Evolutionary conservation across 371 early-diverging fungal genomes (phyloP), one percentile per base, ranked within the genome.

Genomic region (Mucor circinelloides): DNA sequence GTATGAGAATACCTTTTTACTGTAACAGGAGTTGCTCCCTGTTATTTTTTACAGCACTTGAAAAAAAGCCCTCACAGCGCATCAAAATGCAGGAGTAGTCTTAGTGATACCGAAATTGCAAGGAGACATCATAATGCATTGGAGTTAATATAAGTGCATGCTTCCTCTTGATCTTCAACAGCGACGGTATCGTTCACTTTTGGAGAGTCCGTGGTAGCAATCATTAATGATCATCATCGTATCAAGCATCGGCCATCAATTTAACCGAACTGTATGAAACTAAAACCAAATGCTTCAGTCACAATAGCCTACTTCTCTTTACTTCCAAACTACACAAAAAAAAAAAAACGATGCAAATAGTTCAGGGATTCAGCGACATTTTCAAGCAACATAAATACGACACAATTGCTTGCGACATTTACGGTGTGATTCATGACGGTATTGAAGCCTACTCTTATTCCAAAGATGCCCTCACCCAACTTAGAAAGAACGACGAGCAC

Each of bases 371-470:
- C 25, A 34, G 50, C 6, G 64, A 74, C 27, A 63, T 74, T 0
- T 21, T 74, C 12, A 19, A 44, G 48, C 13, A 64, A 48, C 23
- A 9, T 6, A 40, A 68, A 46, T 82, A 82, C 58, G 67, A 71
- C 40, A 80, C 74, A 8, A 58, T 83, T 38, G 83, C 80, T n/a
- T 74, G 71, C 48, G 83, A 83, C 58, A 78, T 83, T 50, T 83
- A 78, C 42, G 83, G 83, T 31, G 83, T 83, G 9, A 60, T 83
- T 59, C 83, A 83, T 38, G 71, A 83, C 42, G 83, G 83, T 15
- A 48, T 63, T 2, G 30, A 75, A 31, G 63, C 79, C 0, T 80
- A 80, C 52, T 75, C 77, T 15, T 72, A 71, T 59, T 67, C 83
- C 1, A 70, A 66, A 19, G 58, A 60, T 12, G 69, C 77, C 10